Percentiles rank a stretch among this genome's conserved stretches.
Evolutionary conservation across 140 eudicot genomes (phyloP).

Genomic region (Stevia rebaudiana): DNA sequence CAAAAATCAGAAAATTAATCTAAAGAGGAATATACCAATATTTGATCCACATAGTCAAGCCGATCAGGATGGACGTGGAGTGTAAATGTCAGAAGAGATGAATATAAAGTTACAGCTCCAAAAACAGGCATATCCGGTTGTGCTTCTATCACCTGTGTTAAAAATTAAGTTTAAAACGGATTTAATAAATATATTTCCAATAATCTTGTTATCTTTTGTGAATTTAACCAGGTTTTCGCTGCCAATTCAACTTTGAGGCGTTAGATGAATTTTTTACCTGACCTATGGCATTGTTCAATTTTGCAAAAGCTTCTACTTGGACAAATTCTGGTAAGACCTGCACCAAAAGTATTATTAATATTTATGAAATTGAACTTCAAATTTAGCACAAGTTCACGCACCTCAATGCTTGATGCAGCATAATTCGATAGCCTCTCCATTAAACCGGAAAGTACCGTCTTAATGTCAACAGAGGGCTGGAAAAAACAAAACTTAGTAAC

Average conservation of each 20-base stretch:
- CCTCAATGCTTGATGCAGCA: constrained; percentile 66
- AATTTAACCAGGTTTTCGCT: constrained; percentile 2
- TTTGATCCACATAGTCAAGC: constrained; percentile 95
- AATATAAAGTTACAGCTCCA: constrained; percentile 85
- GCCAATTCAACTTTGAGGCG: constrained; percentile 11
- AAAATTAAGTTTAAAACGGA: constrained; percentile 13
- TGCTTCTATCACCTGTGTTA: constrained; percentile 90
- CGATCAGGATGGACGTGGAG: constrained; percentile 97
- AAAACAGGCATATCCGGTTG: constrained; percentile 84
- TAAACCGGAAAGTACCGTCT: constrained; percentile 58
- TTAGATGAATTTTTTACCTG: constrained; percentile 50
- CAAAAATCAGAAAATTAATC: neutral
- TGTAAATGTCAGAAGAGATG: constrained; percentile 88
- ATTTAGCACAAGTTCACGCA: constrained; percentile 16
- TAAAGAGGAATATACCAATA: constrained; percentile 51
- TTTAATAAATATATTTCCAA: constrained; percentile 4
- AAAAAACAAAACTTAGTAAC: constrained; percentile 13
- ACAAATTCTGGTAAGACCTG: constrained; percentile 93
- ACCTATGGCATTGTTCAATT: constrained; percentile 77
- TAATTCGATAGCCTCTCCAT: constrained; percentile 70
- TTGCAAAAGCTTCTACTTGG: constrained; percentile 95
- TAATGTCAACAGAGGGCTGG: constrained; percentile 54
- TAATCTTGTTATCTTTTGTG: neutral
- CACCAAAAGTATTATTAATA: constrained; percentile 34
- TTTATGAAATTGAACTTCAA: constrained; percentile 9